Conservation (phyloP, 179 eudicot species). For the Camellia oleifera region DNA sequence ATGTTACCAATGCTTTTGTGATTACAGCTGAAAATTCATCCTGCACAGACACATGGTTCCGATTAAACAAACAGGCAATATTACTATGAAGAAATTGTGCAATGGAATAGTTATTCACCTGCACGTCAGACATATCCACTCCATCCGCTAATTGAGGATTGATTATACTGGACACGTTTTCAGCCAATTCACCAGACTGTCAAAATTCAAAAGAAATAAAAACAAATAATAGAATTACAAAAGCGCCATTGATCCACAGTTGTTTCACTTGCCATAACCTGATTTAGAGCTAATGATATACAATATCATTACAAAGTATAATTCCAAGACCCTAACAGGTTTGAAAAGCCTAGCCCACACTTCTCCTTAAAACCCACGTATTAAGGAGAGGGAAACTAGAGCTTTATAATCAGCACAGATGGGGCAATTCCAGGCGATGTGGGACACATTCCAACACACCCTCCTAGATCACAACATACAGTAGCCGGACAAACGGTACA, state of each 20-base stretch:
- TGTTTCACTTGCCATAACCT: background rate
- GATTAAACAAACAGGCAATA: conserved; percentile 2
- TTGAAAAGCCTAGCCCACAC: background rate
- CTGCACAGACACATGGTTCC: conserved; percentile 36
- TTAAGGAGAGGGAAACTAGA: too few relatives aligned
- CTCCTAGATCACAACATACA: too few relatives aligned
- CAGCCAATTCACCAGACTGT: conserved; percentile 96
- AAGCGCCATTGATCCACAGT: background rate
- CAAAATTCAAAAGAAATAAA: conserved; percentile 26
- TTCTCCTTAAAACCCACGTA: too few relatives aligned
- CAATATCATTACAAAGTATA: background rate
- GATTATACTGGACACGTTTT: conserved; percentile 79
- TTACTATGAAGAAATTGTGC: background rate
- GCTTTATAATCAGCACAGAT: too few relatives aligned
- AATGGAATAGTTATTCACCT: conserved; percentile 40
- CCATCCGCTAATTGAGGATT: conserved; percentile 65
- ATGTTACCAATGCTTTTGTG: conserved; percentile 79
- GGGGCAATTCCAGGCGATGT: too few relatives aligned
- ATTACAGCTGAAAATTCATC: conserved; percentile 96
- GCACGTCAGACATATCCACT: conserved; percentile 94
- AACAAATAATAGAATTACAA: conserved; percentile 7
- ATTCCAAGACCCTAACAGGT: background rate
- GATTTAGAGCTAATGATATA: background rate
- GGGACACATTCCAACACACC: too few relatives aligned
- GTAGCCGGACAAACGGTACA: too few relatives aligned